Evolutionary conservation across 768 basidiomycete genomes (phyloP).

Genomic region (Phanerodontia chrysosporium): DNA sequence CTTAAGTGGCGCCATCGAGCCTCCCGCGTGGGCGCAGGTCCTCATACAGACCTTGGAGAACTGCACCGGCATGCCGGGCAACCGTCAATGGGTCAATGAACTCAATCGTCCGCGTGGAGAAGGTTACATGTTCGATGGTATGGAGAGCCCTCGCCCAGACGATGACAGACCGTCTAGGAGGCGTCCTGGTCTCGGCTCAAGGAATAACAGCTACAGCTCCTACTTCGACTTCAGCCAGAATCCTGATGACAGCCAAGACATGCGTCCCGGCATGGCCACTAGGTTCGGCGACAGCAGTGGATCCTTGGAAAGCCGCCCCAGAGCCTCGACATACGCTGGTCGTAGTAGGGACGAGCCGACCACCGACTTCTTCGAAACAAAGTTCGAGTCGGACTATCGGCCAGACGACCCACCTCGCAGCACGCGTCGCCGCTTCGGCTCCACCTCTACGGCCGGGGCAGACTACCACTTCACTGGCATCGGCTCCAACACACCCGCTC

Average conservation of each 20-base stretch:
- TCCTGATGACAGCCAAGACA: conserved; percentile 6
- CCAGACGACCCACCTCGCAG: conserved; percentile 27
- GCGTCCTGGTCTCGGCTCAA: conserved; percentile 8
- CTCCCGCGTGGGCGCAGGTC: conserved; percentile 74
- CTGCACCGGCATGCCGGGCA: conserved; percentile 67
- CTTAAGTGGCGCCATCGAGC: conserved; percentile 69
- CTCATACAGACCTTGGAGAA: conserved; percentile 72
- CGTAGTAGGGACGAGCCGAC: conserved; percentile 7
- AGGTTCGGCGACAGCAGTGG: not conserved
- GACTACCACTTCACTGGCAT: not conserved
- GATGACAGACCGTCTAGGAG: conserved; percentile 5
- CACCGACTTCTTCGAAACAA: conserved; percentile 35
- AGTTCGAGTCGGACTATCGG: conserved; percentile 41
- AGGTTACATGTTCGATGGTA: conserved; percentile 58
- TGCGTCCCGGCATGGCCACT: not conserved
- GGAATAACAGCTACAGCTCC: conserved; percentile 40
- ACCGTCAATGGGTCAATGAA: conserved; percentile 63
- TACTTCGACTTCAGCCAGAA: conserved; percentile 41
- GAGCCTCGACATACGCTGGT: conserved; percentile 14
- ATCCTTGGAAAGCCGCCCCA: conserved; percentile 12
- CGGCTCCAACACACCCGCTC: conserved; percentile 10
- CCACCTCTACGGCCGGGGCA: conserved; percentile 8
- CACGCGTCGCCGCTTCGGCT: not conserved
- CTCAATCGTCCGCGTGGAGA: conserved; percentile 26
- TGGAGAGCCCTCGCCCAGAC: conserved; percentile 37